Percentiles rank a stretch among this genome's conserved stretches.
These are phyloP conservation scores for Podila verticillata DNA, from an alignment of 192 early-diverging fungal species.

Conservation along the genomic window DNA sequence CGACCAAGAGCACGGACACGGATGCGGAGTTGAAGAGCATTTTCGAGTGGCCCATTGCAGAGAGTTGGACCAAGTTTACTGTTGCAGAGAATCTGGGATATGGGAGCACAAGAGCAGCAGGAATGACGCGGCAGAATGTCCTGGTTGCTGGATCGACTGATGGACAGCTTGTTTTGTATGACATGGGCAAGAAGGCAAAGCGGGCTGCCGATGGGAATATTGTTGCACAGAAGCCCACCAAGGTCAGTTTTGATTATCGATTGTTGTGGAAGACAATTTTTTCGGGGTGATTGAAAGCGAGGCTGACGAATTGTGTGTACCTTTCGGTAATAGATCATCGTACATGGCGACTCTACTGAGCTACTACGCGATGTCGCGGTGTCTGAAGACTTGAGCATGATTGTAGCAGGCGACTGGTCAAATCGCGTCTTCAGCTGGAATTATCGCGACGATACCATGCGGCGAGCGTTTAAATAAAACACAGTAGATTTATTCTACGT, in stretches of 20 bases:
- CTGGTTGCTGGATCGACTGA: conserved; percentile 38
- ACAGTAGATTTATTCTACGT: background rate
- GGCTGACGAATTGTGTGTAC: background rate
- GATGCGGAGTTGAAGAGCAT: conserved; percentile 50
- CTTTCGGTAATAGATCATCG: conserved; percentile 16
- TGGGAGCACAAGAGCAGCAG: background rate
- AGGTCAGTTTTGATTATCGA: conserved; percentile 5
- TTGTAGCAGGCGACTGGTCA: conserved; percentile 36
- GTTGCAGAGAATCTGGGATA: conserved; percentile 32
- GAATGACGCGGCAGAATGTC: conserved; percentile 13
- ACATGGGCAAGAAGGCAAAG: conserved; percentile 12
- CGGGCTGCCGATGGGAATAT: conserved; percentile 30
- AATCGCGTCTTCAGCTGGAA: conserved; percentile 42
- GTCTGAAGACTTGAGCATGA: conserved; percentile 39
- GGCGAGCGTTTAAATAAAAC: background rate
- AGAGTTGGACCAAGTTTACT: conserved; percentile 45
- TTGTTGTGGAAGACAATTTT: background rate
- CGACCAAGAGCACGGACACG: conserved; percentile 43
- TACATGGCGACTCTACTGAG: conserved; percentile 22
- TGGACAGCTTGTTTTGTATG: conserved; percentile 29
- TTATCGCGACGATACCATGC: background rate
- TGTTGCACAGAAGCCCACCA: conserved; percentile 25
- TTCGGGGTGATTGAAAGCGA: background rate
- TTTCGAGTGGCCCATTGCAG: conserved; percentile 52
- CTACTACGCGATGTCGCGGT: conserved; percentile 33